Evolutionary conservation across 1,284 basidiomycete species (phyloP).

Genomic region (Leccinum colubrinum): DNA sequence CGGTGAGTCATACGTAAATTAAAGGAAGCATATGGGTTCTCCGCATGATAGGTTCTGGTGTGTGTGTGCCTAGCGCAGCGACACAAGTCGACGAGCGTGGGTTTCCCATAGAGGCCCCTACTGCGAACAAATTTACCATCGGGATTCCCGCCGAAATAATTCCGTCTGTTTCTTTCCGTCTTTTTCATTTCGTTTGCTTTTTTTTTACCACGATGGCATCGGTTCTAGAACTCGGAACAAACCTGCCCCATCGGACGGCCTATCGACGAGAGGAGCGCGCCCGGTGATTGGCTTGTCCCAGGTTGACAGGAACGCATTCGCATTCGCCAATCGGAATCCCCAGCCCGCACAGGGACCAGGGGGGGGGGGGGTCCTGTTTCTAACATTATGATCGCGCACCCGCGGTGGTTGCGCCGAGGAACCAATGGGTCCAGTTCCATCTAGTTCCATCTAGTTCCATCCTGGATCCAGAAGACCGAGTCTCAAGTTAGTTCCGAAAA

Average conservation of each 20-base stretch:
- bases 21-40: conserved; percentile 2
- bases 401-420: neutral
- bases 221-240: conserved; percentile 6
- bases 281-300: neutral
- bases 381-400: neutral
- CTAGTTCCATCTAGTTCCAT: neutral
- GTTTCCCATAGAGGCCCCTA: neutral
- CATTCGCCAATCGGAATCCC: neutral
- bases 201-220: conserved; percentile 17
- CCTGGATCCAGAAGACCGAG: neutral
- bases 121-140: neutral
- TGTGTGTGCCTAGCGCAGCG: neutral
- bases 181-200: neutral
- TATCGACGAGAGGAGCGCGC: neutral
- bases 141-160: neutral
- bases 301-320: neutral
- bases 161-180: neutral
- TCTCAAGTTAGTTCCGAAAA: neutral
- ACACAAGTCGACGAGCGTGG: neutral
- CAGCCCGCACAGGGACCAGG: neutral
- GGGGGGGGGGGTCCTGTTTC: no score
- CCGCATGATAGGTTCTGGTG: neutral
- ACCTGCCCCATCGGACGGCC: neutral
- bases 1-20: conserved; percentile 6
- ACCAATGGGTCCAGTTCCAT: neutral